Evolutionary conservation across 2,329 filamentous ascomycete genomes (phyloP).

Genomic region (Dothiorella sarmentorum): DNA sequence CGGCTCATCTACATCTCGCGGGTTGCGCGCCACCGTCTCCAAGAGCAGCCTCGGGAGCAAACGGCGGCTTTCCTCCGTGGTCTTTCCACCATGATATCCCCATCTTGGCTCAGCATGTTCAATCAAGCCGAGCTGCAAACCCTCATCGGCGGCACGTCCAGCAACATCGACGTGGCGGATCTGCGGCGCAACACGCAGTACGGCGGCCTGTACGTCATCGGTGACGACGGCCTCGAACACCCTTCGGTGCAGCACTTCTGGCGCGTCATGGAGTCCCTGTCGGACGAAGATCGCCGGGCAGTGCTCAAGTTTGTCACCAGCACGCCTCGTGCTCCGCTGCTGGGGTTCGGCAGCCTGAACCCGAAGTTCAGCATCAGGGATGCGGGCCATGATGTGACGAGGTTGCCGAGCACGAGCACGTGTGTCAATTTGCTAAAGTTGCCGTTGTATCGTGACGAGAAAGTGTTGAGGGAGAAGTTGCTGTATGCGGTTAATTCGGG

Average conservation of each 20-base stretch:
- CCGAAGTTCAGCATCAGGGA: constrained; percentile 90
- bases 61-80: constrained; percentile 85
- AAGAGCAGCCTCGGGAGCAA: constrained; percentile 74
- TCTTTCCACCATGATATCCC: constrained; percentile 81
- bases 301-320: constrained; percentile 95
- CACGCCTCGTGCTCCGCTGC: constrained; percentile 81
- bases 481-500: constrained; percentile 86
- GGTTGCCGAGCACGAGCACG: constrained; percentile 89
- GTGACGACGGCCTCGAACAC: constrained; percentile 85
- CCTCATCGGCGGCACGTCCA: constrained; percentile 82
- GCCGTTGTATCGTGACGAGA: constrained; percentile 69
- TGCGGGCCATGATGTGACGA: constrained; percentile 67
- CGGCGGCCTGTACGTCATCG: constrained; percentile 81
- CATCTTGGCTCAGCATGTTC: constrained; percentile 96
- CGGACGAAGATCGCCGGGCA: constrained; percentile 73
- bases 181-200: constrained; percentile 81
- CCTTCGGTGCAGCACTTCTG: constrained; percentile 84
- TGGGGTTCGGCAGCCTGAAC: constrained; percentile 83
- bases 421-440: constrained; percentile 94
- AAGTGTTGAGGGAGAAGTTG: constrained; percentile 70
- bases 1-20: constrained; percentile 91
- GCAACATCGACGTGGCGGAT: constrained; percentile 83
- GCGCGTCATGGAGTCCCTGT: constrained; percentile 75
- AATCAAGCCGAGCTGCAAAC: constrained; percentile 94
- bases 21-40: constrained; percentile 81